Percentiles rank a stretch among this genome's conserved stretches.
phyloP scores from a whole-genome alignment of 768 basidiomycete species.

The Psilocybe azurescens region DNA sequence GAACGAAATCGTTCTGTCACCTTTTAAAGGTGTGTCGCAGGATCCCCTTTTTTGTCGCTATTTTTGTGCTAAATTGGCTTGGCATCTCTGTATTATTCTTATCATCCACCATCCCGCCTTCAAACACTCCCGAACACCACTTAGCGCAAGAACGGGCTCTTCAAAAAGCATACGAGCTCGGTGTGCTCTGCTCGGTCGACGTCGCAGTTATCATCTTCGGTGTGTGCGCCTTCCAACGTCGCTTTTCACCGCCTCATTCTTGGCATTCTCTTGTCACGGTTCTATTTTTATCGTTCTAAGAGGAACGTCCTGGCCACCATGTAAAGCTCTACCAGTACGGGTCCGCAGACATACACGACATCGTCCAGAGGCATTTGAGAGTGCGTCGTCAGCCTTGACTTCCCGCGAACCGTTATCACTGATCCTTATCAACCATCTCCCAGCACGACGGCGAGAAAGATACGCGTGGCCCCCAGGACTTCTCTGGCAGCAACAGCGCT shows the following conservation, averaged over 20 bases:
- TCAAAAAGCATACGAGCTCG: constrained; percentile 91
- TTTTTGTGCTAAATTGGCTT: constrained; percentile 60
- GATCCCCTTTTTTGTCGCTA: constrained; percentile 50
- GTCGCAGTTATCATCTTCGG: constrained; percentile 89
- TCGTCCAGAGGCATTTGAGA: constrained; percentile 69
- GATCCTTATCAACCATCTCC: constrained; percentile 18
- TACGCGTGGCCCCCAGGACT: constrained; percentile 49
- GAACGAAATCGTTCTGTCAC: constrained; percentile 92
- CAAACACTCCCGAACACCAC: constrained; percentile 18
- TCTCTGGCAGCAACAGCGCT: constrained; percentile 40
- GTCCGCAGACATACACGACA: constrained; percentile 70
- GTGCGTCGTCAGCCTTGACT: constrained; percentile 30
- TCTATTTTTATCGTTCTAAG: constrained; percentile 56
- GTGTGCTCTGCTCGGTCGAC: constrained; percentile 88
- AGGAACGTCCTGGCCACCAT: constrained; percentile 81
- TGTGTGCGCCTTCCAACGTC: constrained; percentile 19
- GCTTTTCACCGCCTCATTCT: constrained; percentile 16
- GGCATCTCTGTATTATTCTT: constrained; percentile 43
- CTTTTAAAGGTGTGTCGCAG: constrained; percentile 75
- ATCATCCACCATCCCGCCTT: constrained; percentile 19
- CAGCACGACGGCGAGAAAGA: constrained; percentile 59
- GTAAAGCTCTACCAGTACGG: constrained; percentile 85
- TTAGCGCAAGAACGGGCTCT: constrained; percentile 88
- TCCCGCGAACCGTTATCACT: background rate
- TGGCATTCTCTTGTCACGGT: constrained; percentile 29